Base-by-base conservation (phyloP, 2,329 filamentous ascomycete species). In the Alternaria gaisen region DNA sequence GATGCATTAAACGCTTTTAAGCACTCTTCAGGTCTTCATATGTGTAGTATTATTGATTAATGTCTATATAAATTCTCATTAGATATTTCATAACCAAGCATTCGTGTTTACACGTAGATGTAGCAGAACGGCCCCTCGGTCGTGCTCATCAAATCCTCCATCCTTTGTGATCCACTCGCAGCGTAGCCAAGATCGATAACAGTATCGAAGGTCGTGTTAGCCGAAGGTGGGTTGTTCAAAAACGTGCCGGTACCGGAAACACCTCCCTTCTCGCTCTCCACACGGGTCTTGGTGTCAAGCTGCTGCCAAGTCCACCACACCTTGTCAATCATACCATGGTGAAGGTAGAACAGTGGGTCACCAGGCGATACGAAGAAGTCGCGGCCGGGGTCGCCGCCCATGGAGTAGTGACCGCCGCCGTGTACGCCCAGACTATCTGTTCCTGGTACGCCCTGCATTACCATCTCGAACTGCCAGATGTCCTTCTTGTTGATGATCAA, bases 211-310 rank as follows among this genome's bases (percentile, higher is more conserved):
- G 81, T 84, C n/a, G 82, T 82, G 53, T 82, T 78, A 1, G 79
- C 56, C 16, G 80, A 81, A 4, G 80, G 73, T 3, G 82, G 82
- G 1, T 56, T 46, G 56, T 83, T 80, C 48, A 82, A 68, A 38
- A 84, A 81, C 0, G 82, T 84, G 10, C 70, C 77, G 1, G 82
- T 84, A 4, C 83, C 83, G 1, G 72, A 72, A 56, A 85, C 24
- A 26, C 24, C 24, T 26, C 24, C 24, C 24, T 26, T 26, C 80
- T 7, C 71, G 72, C 16, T 60, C 38, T 2, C 59, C 64, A 18
- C 69, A 26, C 83, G 74, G 4, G 74, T 75, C 58, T 72, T 68
- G 41, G 72, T 66, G 56, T 84, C 78, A 20, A 81, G 67, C 54
- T 81, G 82, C 43, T 74, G 69, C 71, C 71, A 72, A 20, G 68